Evolutionary conservation across 768 basidiomycete species (phyloP).

Genomic region (Tubosaeta sp.): DNA sequence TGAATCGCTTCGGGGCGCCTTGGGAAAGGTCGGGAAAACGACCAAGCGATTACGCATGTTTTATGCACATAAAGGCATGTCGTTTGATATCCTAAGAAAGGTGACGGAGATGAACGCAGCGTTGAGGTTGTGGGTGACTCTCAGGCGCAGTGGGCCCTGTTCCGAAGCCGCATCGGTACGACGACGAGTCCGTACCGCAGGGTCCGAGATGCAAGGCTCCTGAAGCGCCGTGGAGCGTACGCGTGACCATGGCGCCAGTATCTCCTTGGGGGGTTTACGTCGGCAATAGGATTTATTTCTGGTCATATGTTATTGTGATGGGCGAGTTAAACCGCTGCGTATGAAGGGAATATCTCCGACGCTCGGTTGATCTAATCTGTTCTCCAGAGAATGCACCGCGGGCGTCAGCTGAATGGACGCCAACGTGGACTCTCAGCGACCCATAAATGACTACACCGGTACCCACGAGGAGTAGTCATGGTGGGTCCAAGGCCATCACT

Average conservation of each 20-base stretch:
- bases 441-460: slow-evolving; percentile 5
- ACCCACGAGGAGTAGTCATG: neutral
- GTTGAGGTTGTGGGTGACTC: neutral
- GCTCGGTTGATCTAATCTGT: slow-evolving; percentile 1
- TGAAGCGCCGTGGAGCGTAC: neutral
- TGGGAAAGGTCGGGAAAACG: neutral
- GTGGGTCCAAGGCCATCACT: slow-evolving; percentile 27
- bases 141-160: neutral
- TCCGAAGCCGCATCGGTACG: neutral
- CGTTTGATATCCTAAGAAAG: neutral
- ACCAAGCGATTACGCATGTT: neutral
- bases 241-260: neutral
- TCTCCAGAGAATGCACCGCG: neutral
- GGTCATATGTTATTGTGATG: slow-evolving; percentile 1
- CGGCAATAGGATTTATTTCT: slow-evolving; percentile 8
- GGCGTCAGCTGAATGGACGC: neutral
- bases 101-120: neutral
- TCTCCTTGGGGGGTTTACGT: slow-evolving; percentile 17
- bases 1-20: neutral
- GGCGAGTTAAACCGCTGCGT: slow-evolving; percentile 8
- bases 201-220: neutral
- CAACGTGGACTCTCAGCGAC: slow-evolving; percentile 1
- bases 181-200: neutral
- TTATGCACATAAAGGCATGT: neutral
- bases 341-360: slow-evolving; percentile 3